These are phyloP conservation scores for Papilionanthe hybrid DNA, from an alignment of 116 monocot genomes.

Conservation along the genomic window DNA sequence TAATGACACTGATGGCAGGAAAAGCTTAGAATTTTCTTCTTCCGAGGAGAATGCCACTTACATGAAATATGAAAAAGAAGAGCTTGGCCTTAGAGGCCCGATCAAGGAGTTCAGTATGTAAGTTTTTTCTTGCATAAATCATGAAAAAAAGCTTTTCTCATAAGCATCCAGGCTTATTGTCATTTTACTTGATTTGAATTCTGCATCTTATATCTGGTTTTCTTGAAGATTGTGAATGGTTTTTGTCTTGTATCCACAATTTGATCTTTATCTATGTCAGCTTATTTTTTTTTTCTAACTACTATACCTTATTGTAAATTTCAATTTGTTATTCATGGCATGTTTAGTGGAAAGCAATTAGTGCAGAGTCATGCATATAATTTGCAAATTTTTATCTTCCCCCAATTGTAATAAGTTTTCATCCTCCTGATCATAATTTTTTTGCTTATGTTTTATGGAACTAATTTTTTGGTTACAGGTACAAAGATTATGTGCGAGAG, in stretches of 20 bases:
- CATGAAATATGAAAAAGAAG: conserved; percentile 76
- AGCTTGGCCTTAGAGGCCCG: conserved; percentile 62
- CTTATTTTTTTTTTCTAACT: conserved; percentile 1
- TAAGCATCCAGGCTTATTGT: not conserved
- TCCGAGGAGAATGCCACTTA: conserved; percentile 56
- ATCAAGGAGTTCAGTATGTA: conserved; percentile 50
- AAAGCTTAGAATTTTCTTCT: conserved; percentile 49
- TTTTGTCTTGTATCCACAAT: not conserved
- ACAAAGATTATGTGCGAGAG: conserved; percentile 79
- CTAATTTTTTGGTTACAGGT: conserved; percentile 39
- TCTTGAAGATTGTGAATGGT: not conserved
- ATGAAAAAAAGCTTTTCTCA: too few species aligned
- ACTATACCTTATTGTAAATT: not conserved
- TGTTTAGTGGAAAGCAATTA: not conserved
- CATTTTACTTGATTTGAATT: not conserved
- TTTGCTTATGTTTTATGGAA: not conserved
- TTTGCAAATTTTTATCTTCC: not conserved
- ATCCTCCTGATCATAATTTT: not conserved
- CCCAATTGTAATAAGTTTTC: not conserved
- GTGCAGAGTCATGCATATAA: not conserved
- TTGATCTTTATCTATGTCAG: not conserved
- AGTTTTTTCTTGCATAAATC: not conserved
- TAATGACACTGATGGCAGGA: conserved; percentile 28
- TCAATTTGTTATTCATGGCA: not conserved
- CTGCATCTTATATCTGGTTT: not conserved